These are phyloP conservation scores for Gynochthodes officinalis DNA, from an alignment of 257 asterid genomes.

Conservation along the genomic window DNA sequence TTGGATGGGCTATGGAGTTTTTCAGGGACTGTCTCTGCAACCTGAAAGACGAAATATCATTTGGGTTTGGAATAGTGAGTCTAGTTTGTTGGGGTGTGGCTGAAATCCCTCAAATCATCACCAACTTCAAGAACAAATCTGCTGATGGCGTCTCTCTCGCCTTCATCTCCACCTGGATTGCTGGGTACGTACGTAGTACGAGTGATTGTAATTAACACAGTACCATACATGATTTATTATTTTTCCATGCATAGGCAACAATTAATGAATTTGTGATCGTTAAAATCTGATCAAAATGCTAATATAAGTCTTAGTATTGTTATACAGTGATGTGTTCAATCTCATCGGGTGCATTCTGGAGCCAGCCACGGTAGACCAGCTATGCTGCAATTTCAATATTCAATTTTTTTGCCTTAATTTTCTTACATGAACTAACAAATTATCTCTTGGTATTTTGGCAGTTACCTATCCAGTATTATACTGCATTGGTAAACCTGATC, in stretches of 20 bases:
- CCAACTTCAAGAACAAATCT: slow-evolving; percentile 48
- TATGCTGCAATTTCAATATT: too few species aligned
- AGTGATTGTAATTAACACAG: too few species aligned
- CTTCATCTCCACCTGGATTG: slow-evolving; percentile 53
- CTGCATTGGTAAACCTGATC: slow-evolving; percentile 45
- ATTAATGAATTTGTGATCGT: too few species aligned
- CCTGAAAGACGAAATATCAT: slow-evolving; percentile 43
- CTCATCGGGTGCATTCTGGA: slow-evolving; percentile 58
- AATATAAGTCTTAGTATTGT: background rate
- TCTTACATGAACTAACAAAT: too few species aligned
- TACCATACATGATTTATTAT: too few species aligned
- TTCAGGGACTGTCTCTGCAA: slow-evolving; percentile 51
- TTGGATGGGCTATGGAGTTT: slow-evolving; percentile 32
- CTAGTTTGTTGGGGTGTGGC: slow-evolving; percentile 52
- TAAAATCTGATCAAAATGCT: background rate
- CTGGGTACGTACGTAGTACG: slow-evolving; percentile 37
- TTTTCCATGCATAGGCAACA: too few species aligned
- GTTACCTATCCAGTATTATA: slow-evolving; percentile 63
- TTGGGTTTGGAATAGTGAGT: slow-evolving; percentile 47
- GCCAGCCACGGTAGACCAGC: slow-evolving; percentile 56
- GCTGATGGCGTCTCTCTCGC: slow-evolving; percentile 53
- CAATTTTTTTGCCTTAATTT: too few species aligned
- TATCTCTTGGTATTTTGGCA: slow-evolving; percentile 27
- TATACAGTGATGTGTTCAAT: slow-evolving; percentile 55
- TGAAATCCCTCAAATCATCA: slow-evolving; percentile 59